Evolutionary conservation across 2,329 filamentous ascomycete species (phyloP).

Genomic region (Trichoderma afroharzianum): DNA sequence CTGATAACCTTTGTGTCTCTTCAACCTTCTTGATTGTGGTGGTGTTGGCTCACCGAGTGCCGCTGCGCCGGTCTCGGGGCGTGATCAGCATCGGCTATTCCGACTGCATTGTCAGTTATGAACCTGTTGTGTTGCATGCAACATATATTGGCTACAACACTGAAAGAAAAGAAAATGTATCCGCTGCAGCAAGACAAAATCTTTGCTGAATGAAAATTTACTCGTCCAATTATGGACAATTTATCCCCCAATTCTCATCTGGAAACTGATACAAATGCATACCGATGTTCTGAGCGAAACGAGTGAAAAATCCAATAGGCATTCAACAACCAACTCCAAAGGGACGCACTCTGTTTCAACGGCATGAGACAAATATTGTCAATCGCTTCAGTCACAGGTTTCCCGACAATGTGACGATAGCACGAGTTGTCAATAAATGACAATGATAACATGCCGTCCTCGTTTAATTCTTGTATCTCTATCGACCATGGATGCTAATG

Average conservation of each 20-base stretch:
- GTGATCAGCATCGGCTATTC: constrained; percentile 2
- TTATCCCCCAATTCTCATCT: not conserved
- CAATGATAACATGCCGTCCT: not conserved
- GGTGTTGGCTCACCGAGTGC: not conserved
- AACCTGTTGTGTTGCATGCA: not conserved
- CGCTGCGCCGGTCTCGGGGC: constrained; percentile 6
- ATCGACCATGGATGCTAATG: not conserved
- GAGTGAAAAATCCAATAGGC: not conserved
- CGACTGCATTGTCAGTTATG: not conserved
- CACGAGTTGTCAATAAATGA: not conserved
- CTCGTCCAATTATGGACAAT: not conserved
- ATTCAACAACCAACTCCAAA: not conserved
- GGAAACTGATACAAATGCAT: not conserved
- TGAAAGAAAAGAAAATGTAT: not conserved
- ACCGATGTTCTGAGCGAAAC: not conserved
- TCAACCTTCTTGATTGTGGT: not conserved
- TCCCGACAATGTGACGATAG: not conserved
- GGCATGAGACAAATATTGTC: not conserved
- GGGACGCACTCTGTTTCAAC: not conserved
- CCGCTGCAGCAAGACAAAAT: not conserved
- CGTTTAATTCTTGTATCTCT: not conserved
- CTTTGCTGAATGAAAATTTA: not conserved
- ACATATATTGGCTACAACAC: not conserved
- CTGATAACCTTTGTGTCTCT: not conserved
- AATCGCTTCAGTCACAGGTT: not conserved